Evolutionary conservation across 1,284 basidiomycete species (phyloP).

Genomic region (Phylloboletellus chloephorus): DNA sequence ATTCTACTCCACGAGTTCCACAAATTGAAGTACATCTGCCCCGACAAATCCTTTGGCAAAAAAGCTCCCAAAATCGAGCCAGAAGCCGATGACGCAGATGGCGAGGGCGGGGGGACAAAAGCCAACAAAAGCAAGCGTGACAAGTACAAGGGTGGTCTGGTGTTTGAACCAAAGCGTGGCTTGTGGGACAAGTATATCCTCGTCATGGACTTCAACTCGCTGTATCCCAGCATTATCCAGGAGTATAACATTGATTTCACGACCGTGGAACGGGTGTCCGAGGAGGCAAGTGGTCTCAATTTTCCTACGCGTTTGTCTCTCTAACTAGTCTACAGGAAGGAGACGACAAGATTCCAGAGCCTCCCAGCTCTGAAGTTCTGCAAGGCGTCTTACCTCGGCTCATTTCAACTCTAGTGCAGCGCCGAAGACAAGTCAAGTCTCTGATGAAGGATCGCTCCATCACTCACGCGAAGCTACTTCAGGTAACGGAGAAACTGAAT

Average conservation of each 20-base stretch:
- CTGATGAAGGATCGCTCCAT: conserved; percentile 91
- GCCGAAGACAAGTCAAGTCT: conserved; percentile 87
- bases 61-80: conserved; percentile 41
- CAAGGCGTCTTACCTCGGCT: conserved; percentile 93
- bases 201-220: conserved; percentile 99
- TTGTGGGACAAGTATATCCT: conserved; percentile 97
- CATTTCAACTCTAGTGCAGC: conserved; percentile 90
- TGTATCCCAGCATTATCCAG: conserved; percentile 99
- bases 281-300: conserved; percentile 48
- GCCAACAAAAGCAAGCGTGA: conserved; percentile 73
- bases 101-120: conserved; percentile 50
- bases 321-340: conserved; percentile 47
- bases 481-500: conserved; percentile 48
- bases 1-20: conserved; percentile 99
- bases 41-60: conserved; percentile 88
- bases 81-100: conserved; percentile 54
- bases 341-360: conserved; percentile 85
- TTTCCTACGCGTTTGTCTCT: neutral
- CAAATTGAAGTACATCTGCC: conserved; percentile 91
- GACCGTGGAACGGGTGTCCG: conserved; percentile 76
- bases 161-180: conserved; percentile 95
- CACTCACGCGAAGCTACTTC: conserved; percentile 73
- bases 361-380: conserved; percentile 66
- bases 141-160: conserved; percentile 98
- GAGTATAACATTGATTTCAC: conserved; percentile 99